Percentiles rank a stretch among this genome's conserved stretches.
phyloP scores from a whole-genome alignment of 2,329 filamentous ascomycete genomes.

The Hymenoscyphus scutula region DNA sequence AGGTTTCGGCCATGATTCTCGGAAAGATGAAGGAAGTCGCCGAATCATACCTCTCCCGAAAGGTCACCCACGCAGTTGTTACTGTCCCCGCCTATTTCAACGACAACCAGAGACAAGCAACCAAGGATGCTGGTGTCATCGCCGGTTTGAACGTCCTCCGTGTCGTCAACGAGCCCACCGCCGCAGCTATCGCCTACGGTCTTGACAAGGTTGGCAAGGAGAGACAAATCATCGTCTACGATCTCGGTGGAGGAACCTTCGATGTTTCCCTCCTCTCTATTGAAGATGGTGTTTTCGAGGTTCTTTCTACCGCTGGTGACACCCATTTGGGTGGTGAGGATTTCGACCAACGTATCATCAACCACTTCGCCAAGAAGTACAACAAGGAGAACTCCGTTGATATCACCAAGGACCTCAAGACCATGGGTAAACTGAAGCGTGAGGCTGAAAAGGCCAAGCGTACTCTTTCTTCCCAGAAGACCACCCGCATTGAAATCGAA shows the following conservation, averaged over 20 bases:
- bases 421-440: slow-evolving; percentile 99
- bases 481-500: slow-evolving; percentile 93
- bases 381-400: slow-evolving; percentile 98
- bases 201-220: slow-evolving; percentile 82
- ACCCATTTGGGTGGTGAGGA: slow-evolving; percentile 98
- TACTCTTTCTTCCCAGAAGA: slow-evolving; percentile 91
- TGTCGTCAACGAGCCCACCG: slow-evolving; percentile 95
- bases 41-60: slow-evolving; percentile 76
- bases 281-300: slow-evolving; percentile 90
- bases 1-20: slow-evolving; percentile 77
- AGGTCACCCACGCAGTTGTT: slow-evolving; percentile 84
- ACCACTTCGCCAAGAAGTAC: slow-evolving; percentile 93
- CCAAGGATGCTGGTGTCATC: slow-evolving; percentile 91
- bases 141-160: slow-evolving; percentile 93
- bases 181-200: slow-evolving; percentile 91
- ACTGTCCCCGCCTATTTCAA: slow-evolving; percentile 98
- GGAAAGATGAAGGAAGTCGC: slow-evolving; percentile 84
- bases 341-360: slow-evolving; percentile 97
- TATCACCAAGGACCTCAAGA: slow-evolving; percentile 90
- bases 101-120: slow-evolving; percentile 94
- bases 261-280: slow-evolving; percentile 93
- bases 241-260: slow-evolving; percentile 92
- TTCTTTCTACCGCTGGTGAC: slow-evolving; percentile 91
- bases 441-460: slow-evolving; percentile 99
- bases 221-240: slow-evolving; percentile 88